Conservation (phyloP, 2,329 filamentous ascomycete genomes). For the Xylaria sp. region DNA sequence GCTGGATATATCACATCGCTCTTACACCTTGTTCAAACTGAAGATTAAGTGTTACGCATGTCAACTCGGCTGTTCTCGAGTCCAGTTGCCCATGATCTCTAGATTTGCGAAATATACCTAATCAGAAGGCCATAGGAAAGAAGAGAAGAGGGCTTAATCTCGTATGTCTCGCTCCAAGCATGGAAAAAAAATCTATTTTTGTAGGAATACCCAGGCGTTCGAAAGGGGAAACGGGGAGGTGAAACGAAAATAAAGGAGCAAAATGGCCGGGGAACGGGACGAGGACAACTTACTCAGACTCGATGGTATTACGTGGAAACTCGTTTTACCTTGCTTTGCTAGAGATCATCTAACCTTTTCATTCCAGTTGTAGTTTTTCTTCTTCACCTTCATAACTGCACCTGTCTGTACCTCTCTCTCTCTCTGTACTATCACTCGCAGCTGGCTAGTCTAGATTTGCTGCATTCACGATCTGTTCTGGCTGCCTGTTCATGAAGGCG, state of each 20-base stretch:
- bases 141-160: neutral
- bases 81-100: neutral
- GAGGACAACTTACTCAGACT: neutral
- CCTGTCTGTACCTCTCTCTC: slow-evolving; percentile 14
- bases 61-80: neutral
- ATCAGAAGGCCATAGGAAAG: neutral
- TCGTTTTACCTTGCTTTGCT: slow-evolving; percentile 14
- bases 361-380: neutral
- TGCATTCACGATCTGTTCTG: slow-evolving; percentile 1
- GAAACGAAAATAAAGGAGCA: slow-evolving; percentile 22
- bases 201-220: slow-evolving; percentile 45
- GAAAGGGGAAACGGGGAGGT: slow-evolving; percentile 20
- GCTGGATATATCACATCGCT: slow-evolving; percentile 41
- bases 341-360: neutral
- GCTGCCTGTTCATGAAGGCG: slow-evolving; percentile 2
- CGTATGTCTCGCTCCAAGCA: slow-evolving; percentile 15
- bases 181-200: slow-evolving; percentile 15
- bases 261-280: slow-evolving; percentile 11
- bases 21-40: slow-evolving; percentile 40
- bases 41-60: slow-evolving; percentile 28
- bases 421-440: slow-evolving; percentile 29
- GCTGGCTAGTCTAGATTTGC: slow-evolving; percentile 20
- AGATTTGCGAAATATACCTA: neutral
- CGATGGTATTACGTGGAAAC: slow-evolving; percentile 8
- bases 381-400: slow-evolving; percentile 13